Base-by-base conservation (phyloP, 2,329 filamentous ascomycete genomes). In the Metarhizium guizhouense region DNA sequence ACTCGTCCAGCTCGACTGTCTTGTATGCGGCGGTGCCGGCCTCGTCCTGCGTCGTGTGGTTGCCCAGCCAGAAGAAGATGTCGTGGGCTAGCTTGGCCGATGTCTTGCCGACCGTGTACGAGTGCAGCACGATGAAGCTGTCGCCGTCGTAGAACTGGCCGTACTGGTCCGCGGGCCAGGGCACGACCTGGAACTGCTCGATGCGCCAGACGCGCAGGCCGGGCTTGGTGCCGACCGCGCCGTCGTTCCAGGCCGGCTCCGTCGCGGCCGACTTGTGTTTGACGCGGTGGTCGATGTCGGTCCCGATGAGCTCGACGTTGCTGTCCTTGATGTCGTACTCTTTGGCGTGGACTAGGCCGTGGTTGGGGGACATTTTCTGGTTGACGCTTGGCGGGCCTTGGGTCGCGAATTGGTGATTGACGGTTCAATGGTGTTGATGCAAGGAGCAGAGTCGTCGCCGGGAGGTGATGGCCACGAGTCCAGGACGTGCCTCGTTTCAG, bases 51-150 rank as follows among this genome's bases (percentile, higher is more conserved):
- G 81, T 78, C 0, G 84, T 87, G 63, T 85, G 79, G 53, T 69
- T 74, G 4, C 85, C 85, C 1, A 87, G 76, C 84, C 84, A 88
- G 72, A 87, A 87, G 74, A 84, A 87, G 63, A 87, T 78, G 52
- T 87, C 83, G 62, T 87, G 84, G 47, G 70, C 72, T 4, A 86
- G 71, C 61, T 73, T 76, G 57, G 77, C 65, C 36, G 62, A 58
- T 4, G 68, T 68, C 40, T 72, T 69, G 47, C 72, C 76, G 36
- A 82, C 64, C 61, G 79, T 77, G 67, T 79, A 80, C 4, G 83
- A 82, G 65, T 83, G 73, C 50, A 88, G 73, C 4, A 87, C 71
- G 56, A 87, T 84, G 65, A 84, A 88, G 69, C 83, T 86, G 66
- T 87, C 85, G 34, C 84, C 84, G 51, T 87, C 81, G 67, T 81